phyloP scores from a whole-genome alignment of 192 early-diverging fungal species.

The Diversispora epigaea region DNA sequence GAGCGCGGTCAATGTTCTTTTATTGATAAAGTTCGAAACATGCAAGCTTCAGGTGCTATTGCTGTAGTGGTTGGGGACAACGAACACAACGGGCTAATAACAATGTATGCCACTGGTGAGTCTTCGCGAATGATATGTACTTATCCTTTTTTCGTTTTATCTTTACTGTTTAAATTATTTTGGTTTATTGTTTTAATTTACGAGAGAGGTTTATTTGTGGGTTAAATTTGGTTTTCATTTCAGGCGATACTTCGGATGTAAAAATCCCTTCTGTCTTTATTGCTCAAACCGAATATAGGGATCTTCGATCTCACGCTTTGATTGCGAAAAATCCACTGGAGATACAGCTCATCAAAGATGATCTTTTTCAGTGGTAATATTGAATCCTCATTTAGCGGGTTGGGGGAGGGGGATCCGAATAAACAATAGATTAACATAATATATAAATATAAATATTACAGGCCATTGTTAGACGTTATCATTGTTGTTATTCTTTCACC shows the following conservation, averaged over 20 bases:
- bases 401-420: not conserved
- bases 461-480: conserved; percentile 78
- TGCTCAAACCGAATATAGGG: conserved; percentile 64
- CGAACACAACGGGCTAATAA: conserved; percentile 70
- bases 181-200: not conserved
- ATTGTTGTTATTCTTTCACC: conserved; percentile 84
- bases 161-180: not conserved
- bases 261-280: conserved; percentile 87
- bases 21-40: conserved; percentile 84
- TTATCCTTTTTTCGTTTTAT: conserved; percentile 4
- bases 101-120: conserved; percentile 78
- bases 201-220: not conserved
- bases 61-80: conserved; percentile 89
- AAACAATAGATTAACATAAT: not conserved
- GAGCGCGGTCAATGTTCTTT: conserved; percentile 88
- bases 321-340: conserved; percentile 32
- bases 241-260: conserved; percentile 84
- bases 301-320: conserved; percentile 47
- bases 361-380: conserved; percentile 47
- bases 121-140: conserved; percentile 6
- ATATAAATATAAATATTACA: conserved; percentile 15
- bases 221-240: conserved; percentile 25
- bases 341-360: conserved; percentile 40
- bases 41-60: conserved; percentile 82
- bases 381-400: conserved; percentile 28